These are phyloP conservation scores for Coemansia sp. DNA, from an alignment of 192 early-diverging fungal genomes.

Conservation along the genomic window DNA sequence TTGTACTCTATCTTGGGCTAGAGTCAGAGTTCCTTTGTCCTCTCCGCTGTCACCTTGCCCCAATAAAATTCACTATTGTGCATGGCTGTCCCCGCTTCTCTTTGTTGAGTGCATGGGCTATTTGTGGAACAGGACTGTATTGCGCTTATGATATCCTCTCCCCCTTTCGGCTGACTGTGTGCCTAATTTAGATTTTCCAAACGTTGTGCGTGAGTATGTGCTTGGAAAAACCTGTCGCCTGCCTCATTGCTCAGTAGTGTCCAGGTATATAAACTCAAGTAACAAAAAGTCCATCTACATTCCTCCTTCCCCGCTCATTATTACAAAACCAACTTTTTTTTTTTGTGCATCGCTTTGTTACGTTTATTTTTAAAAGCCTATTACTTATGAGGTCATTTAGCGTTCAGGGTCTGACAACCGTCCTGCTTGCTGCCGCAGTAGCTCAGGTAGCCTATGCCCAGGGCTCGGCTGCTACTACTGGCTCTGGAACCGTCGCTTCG, in stretches of 20 bases:
- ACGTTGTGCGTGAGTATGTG: neutral
- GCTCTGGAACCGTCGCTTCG: neutral
- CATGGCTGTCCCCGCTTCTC: neutral
- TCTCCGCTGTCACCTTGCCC: neutral
- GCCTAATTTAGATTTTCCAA: constrained; percentile 8
- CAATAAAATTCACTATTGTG: constrained; percentile 4
- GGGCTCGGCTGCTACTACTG: neutral
- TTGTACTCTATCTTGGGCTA: neutral
- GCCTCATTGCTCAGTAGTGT: neutral
- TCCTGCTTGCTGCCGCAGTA: constrained; percentile 7
- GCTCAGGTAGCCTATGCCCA: neutral
- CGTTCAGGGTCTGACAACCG: neutral
- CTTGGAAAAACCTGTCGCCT: neutral
- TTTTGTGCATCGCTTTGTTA: constrained; percentile 1
- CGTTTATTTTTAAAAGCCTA: neutral
- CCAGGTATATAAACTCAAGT: neutral
- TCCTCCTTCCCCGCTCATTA: neutral
- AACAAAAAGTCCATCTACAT: neutral
- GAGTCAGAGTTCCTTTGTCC: neutral
- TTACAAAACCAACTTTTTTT: neutral
- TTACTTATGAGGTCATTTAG: constrained; percentile 5
- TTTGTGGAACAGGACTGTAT: neutral
- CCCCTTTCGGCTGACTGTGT: neutral
- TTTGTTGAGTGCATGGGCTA: neutral
- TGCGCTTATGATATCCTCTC: neutral